A percentile compares a stretch with the other conserved stretches of the same genome.
phyloP scores from a whole-genome alignment of 495 filamentous ascomycete species.

The Penicillium nucicola region DNA sequence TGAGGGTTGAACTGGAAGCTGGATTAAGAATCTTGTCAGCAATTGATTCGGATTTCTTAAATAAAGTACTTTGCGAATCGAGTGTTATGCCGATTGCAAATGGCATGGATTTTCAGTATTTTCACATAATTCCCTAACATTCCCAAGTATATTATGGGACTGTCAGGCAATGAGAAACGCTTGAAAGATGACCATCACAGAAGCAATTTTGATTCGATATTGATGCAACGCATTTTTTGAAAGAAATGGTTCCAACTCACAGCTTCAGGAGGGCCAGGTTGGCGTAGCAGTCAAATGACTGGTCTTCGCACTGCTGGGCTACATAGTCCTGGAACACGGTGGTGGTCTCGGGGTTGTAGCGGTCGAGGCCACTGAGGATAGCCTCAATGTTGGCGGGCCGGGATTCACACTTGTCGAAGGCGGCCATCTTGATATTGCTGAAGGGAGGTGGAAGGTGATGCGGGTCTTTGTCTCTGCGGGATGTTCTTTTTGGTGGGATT shows the following conservation, averaged over 20 bases:
- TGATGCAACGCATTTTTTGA: not conserved
- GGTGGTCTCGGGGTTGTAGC: conserved; percentile 98
- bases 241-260: conserved; percentile 58
- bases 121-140: conserved; percentile 33
- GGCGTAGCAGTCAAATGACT: conserved; percentile 91
- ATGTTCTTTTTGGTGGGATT: conserved; percentile 39
- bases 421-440: conserved; percentile 41
- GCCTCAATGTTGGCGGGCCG: conserved; percentile 85
- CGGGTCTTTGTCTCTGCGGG: conserved; percentile 25
- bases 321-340: conserved; percentile 94
- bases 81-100: not conserved
- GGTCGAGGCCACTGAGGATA: conserved; percentile 90
- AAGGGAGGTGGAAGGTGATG: conserved; percentile 21
- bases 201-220: not conserved
- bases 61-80: not conserved
- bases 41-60: conserved; percentile 2
- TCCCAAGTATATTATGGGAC: conserved; percentile 21
- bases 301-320: conserved; percentile 87
- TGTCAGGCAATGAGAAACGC: conserved; percentile 99
- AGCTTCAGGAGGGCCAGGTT: conserved; percentile 95
- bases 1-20: conserved; percentile 99
- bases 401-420: conserved; percentile 55
- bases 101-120: conserved; percentile 28
- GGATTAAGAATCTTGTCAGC: conserved; percentile 3
- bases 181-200: conserved; percentile 3